Percentiles rank a stretch among this genome's conserved stretches.
These are phyloP conservation scores for Ichthyophthirius multifiliis DNA, from an alignment of 169 alveolate genomes.

Conservation along the genomic window DNA sequence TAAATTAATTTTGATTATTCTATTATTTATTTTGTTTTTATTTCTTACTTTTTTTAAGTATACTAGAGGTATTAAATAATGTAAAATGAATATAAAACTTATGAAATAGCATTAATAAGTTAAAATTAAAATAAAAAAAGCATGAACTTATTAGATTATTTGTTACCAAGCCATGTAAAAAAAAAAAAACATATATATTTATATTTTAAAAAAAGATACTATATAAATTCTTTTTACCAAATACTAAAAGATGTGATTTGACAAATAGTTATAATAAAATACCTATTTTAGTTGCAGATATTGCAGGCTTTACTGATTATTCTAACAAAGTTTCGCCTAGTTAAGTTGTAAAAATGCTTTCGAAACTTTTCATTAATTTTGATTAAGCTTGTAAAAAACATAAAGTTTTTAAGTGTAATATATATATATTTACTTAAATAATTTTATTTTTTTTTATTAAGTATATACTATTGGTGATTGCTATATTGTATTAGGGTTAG, in stretches of 20 bases:
- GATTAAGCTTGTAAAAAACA: conserved; percentile 93
- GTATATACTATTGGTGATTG: conserved; percentile 83
- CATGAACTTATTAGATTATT: no score
- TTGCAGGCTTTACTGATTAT: conserved; percentile 95
- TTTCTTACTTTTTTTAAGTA: no score
- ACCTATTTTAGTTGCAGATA: conserved; percentile 97
- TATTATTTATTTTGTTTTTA: no score
- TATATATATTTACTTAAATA: conserved; percentile 52
- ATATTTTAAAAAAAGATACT: conserved; percentile 73
- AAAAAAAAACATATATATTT: no score
- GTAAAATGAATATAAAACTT: no score
- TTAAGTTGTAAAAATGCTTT: conserved; percentile 91
- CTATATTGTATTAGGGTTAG: conserved; percentile 73
- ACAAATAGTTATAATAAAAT: conserved; percentile 68
- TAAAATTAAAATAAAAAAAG: no score
- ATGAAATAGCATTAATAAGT: no score
- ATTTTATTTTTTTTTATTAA: conserved; percentile 91
- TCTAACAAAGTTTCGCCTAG: conserved; percentile 58
- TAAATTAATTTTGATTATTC: no score
- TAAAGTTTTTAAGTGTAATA: conserved; percentile 78
- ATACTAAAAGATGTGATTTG: conserved; percentile 16
- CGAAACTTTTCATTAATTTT: conserved; percentile 91
- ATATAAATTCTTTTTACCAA: conserved; percentile 13
- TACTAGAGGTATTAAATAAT: no score
- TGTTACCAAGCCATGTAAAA: no score